Conservation (phyloP, 768 basidiomycete genomes). For the Inosperma sp. region DNA sequence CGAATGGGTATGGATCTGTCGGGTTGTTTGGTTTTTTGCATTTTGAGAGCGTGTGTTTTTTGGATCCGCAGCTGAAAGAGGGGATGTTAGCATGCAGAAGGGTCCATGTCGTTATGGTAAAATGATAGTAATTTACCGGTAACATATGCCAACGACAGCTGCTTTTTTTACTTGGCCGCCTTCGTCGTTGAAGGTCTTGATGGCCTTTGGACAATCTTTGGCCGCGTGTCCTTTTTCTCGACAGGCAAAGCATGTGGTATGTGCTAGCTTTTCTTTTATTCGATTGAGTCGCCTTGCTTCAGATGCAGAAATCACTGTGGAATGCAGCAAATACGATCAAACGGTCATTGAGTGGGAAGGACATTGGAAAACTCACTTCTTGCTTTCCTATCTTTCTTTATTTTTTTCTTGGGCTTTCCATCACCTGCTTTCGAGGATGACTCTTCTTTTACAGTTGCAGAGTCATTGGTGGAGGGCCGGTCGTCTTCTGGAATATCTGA, state of each 20-base stretch:
- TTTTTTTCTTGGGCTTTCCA: conserved; percentile 26
- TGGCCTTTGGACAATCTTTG: conserved; percentile 63
- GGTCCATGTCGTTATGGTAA: not conserved
- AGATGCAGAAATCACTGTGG: conserved; percentile 23
- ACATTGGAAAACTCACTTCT: conserved; percentile 25
- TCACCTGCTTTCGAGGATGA: not conserved
- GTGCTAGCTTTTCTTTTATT: conserved; percentile 47
- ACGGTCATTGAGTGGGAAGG: not conserved
- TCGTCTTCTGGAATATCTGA: too few relatives aligned
- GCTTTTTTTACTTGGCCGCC: conserved; percentile 18
- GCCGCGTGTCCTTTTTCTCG: conserved; percentile 80
- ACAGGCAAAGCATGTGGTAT: conserved; percentile 83
- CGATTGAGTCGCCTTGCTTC: conserved; percentile 67
- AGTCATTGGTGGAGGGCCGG: too few relatives aligned
- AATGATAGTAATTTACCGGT: conserved; percentile 50
- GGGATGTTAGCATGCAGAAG: not conserved
- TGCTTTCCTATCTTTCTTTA: conserved; percentile 30
- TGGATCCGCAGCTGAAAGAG: conserved; percentile 69
- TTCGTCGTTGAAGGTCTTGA: conserved; percentile 17
- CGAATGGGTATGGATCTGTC: conserved; percentile 72
- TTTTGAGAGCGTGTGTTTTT: conserved; percentile 68
- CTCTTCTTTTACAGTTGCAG: conserved; percentile 9
- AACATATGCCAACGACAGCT: conserved; percentile 54
- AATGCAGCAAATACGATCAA: not conserved
- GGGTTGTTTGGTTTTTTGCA: conserved; percentile 67